Evolutionary conservation across 23 red algal genomes (phyloP).

Genomic region (Gracilaria caudata): DNA sequence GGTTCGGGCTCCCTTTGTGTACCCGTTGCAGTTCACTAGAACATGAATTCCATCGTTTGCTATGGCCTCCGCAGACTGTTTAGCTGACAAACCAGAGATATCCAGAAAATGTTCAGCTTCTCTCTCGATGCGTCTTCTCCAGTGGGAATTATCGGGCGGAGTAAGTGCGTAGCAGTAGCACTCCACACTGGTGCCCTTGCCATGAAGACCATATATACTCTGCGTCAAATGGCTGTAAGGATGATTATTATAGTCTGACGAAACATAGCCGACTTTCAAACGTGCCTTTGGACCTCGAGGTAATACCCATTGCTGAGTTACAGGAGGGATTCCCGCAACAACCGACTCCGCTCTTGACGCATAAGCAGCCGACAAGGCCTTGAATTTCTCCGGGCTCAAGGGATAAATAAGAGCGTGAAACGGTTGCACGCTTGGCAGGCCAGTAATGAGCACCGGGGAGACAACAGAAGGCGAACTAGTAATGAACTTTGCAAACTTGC

Average conservation of each 20-base stretch:
- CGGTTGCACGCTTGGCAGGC: slow-evolving; percentile 77
- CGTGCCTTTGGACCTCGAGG: slow-evolving; percentile 46
- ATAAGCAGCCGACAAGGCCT: slow-evolving; percentile 72
- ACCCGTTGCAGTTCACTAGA: slow-evolving; percentile 83
- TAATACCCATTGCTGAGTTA: slow-evolving; percentile 36
- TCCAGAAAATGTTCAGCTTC: slow-evolving; percentile 85
- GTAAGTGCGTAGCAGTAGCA: slow-evolving; percentile 86
- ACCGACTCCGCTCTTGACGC: slow-evolving; percentile 73
- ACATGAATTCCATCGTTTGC: slow-evolving; percentile 84
- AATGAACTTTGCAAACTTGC: slow-evolving; percentile 46
- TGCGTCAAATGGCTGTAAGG: slow-evolving; percentile 85
- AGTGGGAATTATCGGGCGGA: slow-evolving; percentile 68
- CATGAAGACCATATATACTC: slow-evolving; percentile 79
- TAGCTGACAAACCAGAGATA: slow-evolving; percentile 71
- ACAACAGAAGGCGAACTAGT: slow-evolving; percentile 47
- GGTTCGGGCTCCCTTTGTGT: slow-evolving; percentile 83
- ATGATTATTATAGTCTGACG: slow-evolving; percentile 87
- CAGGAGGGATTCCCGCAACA: slow-evolving; percentile 60
- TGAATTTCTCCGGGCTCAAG: slow-evolving; percentile 67
- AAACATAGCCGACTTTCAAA: slow-evolving; percentile 84
- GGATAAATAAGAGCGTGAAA: slow-evolving; percentile 89
- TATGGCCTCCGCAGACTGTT: slow-evolving; percentile 73
- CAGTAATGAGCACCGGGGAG: slow-evolving; percentile 38
- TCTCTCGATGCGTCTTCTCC: slow-evolving; percentile 65
- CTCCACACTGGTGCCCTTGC: slow-evolving; percentile 63